Evolutionary conservation across 352 stramenopile genomes (phyloP), one percentile per base, ranked within the genome.

Genomic region (Globisporangium viniferum): DNA sequence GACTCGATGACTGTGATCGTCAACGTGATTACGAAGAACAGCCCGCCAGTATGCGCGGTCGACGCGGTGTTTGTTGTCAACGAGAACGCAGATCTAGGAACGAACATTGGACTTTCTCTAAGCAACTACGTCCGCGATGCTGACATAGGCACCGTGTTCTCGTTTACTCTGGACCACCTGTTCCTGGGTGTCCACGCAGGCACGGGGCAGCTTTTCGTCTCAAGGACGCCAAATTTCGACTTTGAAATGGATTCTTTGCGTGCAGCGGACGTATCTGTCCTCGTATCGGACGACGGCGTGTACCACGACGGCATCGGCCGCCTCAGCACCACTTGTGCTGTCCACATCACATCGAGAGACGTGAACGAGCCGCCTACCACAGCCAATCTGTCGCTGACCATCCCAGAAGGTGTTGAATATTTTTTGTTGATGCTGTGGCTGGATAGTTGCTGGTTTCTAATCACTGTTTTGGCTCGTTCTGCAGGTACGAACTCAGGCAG

Each of bases 181-280:
- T 81, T 78, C 36, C 27, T 81, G 14, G 35, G 61, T 14, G 29
- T 76, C 22, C 51, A 69, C n/a, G 62, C 57, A 10, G 61, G 24
- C 15, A 75, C 31, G 36, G 74, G 74, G 14, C 72, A 81, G 65
- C 15, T 81, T 20, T 73, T 71, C 61, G 66, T 81, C 22, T 70
- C 60, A 2, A 44, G 14, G 24, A 49, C 27, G 36, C 27, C n/a
- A 0, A 81, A 81, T 20, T 68, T 81, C 12, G 62, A 67, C 51
- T 67, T 61, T 35, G 62, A 67, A 22, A 31, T 51, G 18, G 3
- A 18, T 41, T 27, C 33, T 8, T 18, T 64, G 5, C 69, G 59
- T 8, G 35, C 49, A 2, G 62, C 70, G 6, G 64, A 49, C 51
- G 67, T 66, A 9, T 70, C 31, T 44, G 64, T 81, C n/a, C 41